Base-by-base conservation (phyloP, 2,329 filamentous ascomycete species). In the Endoconidiophora polonica region DNA sequence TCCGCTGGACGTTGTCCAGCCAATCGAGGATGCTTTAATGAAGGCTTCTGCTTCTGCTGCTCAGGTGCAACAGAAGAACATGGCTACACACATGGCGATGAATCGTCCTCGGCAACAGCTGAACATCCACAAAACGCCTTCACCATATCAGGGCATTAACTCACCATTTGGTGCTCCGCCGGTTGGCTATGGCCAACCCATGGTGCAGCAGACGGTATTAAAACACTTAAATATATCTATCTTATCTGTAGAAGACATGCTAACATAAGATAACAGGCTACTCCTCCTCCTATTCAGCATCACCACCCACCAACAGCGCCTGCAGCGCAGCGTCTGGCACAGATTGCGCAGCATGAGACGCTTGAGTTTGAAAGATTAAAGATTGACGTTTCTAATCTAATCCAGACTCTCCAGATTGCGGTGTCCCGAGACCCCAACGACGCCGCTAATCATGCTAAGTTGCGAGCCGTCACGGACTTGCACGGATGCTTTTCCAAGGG, bases 11-110 rank as follows among this genome's bases (percentile, higher is more conserved):
- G 77, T 88, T 52, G 93, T 90, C 41, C 77, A 83, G 48, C 85
- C 86, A 41, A 96, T 98, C 57, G 91, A 98, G 64, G 94, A 86
- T 64, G 88, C 90, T 46, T 71, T 98, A 53, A 86, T 91, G 63
- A 94, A 91, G 64, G 86, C 84, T 12, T 67, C 72, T 55, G 76
- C 73, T 4, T 75, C 72, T 22, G 74, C 75, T 33, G 66, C 81
- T 53, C 77, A 81, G 55, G 69, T 68, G 36, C 70, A 77, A 55
- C 74, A 78, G 16, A 52, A 54, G 46, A 49, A 50, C 33, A 39
- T 69, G 44, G 71, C 74, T 56, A 68, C 26, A 10, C 26, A 33
- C 26, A 33, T 33, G 26, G 26, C 5, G 7, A 33, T 33, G 26
- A 33, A 33, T 10, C 26, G 26, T 10, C 26, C 26, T 33, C 26